Conservation (phyloP, 1,284 basidiomycete genomes). For the Papiliotrema flavescens region DNA sequence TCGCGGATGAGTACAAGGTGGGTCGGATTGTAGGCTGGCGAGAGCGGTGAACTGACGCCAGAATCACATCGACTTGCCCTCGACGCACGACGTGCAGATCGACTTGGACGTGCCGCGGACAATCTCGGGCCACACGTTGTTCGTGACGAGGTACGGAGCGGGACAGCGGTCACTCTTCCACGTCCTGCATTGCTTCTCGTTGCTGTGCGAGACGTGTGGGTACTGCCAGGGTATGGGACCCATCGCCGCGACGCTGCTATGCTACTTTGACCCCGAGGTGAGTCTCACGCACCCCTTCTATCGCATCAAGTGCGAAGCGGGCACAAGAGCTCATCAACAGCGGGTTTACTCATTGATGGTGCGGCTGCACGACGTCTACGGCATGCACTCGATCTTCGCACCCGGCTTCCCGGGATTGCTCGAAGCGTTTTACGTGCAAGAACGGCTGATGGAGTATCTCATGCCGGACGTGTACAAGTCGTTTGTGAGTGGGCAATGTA, state of each 20-base stretch:
- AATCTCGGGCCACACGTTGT: constrained; percentile 90
- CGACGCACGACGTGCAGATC: constrained; percentile 91
- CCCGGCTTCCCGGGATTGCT: constrained; percentile 95
- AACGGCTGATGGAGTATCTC: constrained; percentile 73
- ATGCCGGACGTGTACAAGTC: constrained; percentile 84
- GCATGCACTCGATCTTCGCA: constrained; percentile 81
- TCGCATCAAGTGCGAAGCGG: not conserved
- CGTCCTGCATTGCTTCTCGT: constrained; percentile 86
- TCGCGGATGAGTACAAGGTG: constrained; percentile 56
- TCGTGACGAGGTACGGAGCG: constrained; percentile 90
- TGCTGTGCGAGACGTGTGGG: constrained; percentile 79
- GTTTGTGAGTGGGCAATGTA: constrained; percentile 57
- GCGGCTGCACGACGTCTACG: constrained; percentile 80
- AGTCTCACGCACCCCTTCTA: constrained; percentile 14
- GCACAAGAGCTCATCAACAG: constrained; percentile 30
- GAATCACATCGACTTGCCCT: constrained; percentile 63
- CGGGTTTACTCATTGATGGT: constrained; percentile 79
- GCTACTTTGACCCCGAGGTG: constrained; percentile 82
- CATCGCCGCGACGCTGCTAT: constrained; percentile 88
- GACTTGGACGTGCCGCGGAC: constrained; percentile 97
- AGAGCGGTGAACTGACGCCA: not conserved
- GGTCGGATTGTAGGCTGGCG: constrained; percentile 8
- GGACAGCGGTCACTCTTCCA: constrained; percentile 93
- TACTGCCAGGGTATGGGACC: constrained; percentile 99
- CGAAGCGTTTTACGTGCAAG: constrained; percentile 91